Evolutionary conservation across 2,329 filamentous ascomycete species (phyloP), one percentile per base, ranked within the genome.

Genomic region (Penicillium nordicum): DNA sequence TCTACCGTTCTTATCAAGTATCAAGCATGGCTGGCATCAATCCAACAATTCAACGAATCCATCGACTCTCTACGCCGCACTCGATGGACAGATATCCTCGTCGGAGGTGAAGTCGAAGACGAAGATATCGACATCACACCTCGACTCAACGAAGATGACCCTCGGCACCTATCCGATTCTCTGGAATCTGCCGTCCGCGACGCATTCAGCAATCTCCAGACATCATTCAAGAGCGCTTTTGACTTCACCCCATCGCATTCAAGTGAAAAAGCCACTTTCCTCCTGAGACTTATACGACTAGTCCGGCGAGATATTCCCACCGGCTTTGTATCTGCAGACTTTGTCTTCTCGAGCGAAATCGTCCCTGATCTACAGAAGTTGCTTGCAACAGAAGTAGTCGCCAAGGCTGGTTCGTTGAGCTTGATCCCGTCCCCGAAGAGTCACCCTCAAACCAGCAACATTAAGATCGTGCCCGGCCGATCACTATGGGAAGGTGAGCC

Each of bases 401-500:
- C 72, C 8, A 57, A 67, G 27, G 59, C 63, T 12, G 69, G 77
- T 0, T 76, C 84, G 0, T 66, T 88, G 7, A 57, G 65, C 4
- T 57, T 71, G 32, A 10, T 64, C 2, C 58, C 58, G 30, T 49
- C 58, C 3, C 53, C 49, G 5, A 57, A 50, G 10, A 36, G 18
- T 1, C 42, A 57, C 10, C 25, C 53, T 5, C 55, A 64, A 11
- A 21, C 75, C 70, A 50, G 57, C 34, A 72, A 81, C 50, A 68
- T 79, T 1, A 81, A 76, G 53, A 75, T 67, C 29, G 80, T 89
- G 0, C 79, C 81, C 2, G 86, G 87, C 7, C 81, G 86, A 50
- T 80, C 83, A 0, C 78, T 97, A 0, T 97, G 92, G 92, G 91
- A 95, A 69, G 89, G 89, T 0, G 79, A 84, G 37, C 89, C 89